Evolutionary conservation across 2,329 filamentous ascomycete species (phyloP).

Genomic region (Cyphellophora europaea): DNA sequence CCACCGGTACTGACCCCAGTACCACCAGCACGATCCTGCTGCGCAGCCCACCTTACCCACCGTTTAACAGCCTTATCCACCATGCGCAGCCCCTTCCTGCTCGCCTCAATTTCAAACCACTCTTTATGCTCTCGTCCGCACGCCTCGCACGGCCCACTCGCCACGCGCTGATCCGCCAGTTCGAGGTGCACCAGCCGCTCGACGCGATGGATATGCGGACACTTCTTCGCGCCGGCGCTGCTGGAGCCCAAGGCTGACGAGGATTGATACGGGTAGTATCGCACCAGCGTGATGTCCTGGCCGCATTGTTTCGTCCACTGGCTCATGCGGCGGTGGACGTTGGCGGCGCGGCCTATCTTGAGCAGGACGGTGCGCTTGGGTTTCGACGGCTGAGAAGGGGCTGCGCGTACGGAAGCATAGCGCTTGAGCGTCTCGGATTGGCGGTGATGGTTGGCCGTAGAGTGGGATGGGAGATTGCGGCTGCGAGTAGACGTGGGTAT

Average conservation of each 20-base stretch:
- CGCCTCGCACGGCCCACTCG: conserved; percentile 51
- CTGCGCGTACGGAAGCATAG: conserved; percentile 19
- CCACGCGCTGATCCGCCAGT: conserved; percentile 52
- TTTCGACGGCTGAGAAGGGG: conserved; percentile 4
- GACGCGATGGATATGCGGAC: conserved; percentile 77
- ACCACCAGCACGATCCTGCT: conserved; percentile 39
- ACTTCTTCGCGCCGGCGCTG: conserved; percentile 43
- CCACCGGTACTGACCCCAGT: too few species aligned
- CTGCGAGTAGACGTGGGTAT: conserved; percentile 14
- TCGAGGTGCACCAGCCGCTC: conserved; percentile 88
- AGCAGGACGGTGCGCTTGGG: conserved; percentile 51
- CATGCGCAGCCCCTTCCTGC: conserved; percentile 55
- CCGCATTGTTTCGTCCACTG: conserved; percentile 93
- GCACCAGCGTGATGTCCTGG: conserved; percentile 75
- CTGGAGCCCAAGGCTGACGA: conserved; percentile 18
- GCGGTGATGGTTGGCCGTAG: conserved; percentile 5
- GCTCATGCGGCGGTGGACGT: conserved; percentile 83
- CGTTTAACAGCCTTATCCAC: conserved; percentile 67
- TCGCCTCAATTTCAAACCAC: conserved; percentile 87
- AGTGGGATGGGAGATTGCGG: conserved; percentile 2
- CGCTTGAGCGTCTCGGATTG: conserved; percentile 22
- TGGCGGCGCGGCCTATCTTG: conserved; percentile 60
- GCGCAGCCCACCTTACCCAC: conserved; percentile 88
- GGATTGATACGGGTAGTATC: conserved; percentile 72
- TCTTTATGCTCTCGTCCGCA: conserved; percentile 84